Conservation (phyloP, 352 stramenopile species). For the Albugo laibachii region DNA sequence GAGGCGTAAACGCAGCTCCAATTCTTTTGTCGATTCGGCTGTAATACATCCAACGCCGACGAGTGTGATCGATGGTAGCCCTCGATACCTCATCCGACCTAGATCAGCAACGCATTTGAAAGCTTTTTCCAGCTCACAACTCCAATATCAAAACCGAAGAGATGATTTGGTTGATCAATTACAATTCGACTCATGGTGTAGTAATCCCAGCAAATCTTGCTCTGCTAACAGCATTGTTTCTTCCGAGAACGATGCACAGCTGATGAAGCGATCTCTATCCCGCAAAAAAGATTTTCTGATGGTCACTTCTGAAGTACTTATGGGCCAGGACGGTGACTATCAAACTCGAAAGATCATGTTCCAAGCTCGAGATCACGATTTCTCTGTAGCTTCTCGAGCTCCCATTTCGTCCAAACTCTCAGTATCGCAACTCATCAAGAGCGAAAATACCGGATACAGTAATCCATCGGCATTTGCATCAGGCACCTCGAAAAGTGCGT, state of each 20-base stretch:
- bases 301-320: constrained; percentile 79
- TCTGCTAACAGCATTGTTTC: neutral
- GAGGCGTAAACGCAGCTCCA: too few relatives aligned
- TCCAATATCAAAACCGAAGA: too few relatives aligned
- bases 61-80: neutral
- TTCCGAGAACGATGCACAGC: constrained; percentile 19
- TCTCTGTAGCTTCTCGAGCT: constrained; percentile 65
- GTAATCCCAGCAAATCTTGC: too few relatives aligned
- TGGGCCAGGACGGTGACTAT: constrained; percentile 63
- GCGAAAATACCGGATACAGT: too few relatives aligned
- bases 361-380: constrained; percentile 64
- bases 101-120: too few relatives aligned
- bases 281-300: constrained; percentile 82
- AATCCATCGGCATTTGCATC: too few relatives aligned
- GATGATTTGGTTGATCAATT: too few relatives aligned
- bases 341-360: constrained; percentile 78
- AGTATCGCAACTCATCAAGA: neutral
- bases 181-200: too few relatives aligned
- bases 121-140: too few relatives aligned
- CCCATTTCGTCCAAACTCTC: neutral
- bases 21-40: too few relatives aligned
- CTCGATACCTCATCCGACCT: neutral
- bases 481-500: neutral
- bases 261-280: constrained; percentile 69
- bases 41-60: too few relatives aligned